Conservation (phyloP, 1,284 basidiomycete species). For the Peniophora sp. region DNA sequence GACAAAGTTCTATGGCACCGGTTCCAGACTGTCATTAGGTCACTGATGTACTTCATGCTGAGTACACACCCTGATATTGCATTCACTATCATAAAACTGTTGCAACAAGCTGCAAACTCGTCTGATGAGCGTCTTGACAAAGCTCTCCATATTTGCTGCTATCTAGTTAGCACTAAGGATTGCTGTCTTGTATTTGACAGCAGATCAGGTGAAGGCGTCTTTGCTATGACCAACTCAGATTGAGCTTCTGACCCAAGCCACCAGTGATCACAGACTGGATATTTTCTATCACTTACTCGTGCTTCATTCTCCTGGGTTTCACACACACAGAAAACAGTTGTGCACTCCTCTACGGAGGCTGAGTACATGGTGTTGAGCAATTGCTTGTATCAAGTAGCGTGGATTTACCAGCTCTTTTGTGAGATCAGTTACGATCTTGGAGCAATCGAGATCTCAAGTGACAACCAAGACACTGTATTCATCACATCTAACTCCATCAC, state of each 20-base stretch:
- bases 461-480: slow-evolving; percentile 29
- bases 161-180: slow-evolving; percentile 16
- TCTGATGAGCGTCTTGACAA: slow-evolving; percentile 14
- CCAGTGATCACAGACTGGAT: slow-evolving; percentile 16
- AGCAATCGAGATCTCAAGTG: slow-evolving; percentile 16
- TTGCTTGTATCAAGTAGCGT: slow-evolving; percentile 15
- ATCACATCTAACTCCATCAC: slow-evolving; percentile 22
- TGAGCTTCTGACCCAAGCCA: slow-evolving; percentile 15
- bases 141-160: slow-evolving; percentile 15
- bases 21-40: slow-evolving; percentile 21
- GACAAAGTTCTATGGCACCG: slow-evolving; percentile 7
- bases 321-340: slow-evolving; percentile 17
- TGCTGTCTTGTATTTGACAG: slow-evolving; percentile 16
- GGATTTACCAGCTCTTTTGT: slow-evolving; percentile 15
- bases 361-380: slow-evolving; percentile 24
- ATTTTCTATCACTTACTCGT: slow-evolving; percentile 14
- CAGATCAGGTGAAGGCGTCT: slow-evolving; percentile 7
- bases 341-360: slow-evolving; percentile 24
- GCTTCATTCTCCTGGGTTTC: slow-evolving; percentile 18
- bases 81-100: slow-evolving; percentile 12
- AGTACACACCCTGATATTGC: slow-evolving; percentile 21
- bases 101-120: slow-evolving; percentile 4
- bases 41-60: slow-evolving; percentile 22
- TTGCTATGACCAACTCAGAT: slow-evolving; percentile 17
- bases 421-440: slow-evolving; percentile 14